Evolutionary conservation across 495 filamentous ascomycete species (phyloP).

Genomic region (Tirmania nivea): DNA sequence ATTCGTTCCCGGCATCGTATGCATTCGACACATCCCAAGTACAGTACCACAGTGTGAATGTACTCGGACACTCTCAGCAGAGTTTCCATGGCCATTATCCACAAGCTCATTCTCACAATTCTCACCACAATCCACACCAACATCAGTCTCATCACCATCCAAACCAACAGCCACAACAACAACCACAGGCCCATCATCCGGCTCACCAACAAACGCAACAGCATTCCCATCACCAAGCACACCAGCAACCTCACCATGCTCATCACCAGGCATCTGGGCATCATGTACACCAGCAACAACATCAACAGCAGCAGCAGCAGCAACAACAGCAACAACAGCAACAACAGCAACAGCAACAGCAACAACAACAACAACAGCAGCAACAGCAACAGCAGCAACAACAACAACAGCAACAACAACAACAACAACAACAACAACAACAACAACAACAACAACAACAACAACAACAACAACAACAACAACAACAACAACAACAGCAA

Average conservation of each 20-base stretch:
- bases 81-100: constrained; percentile 25
- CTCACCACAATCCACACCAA: background rate
- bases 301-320: background rate
- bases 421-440: constrained; percentile 3
- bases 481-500: constrained; percentile 1
- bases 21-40: constrained; percentile 17
- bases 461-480: background rate
- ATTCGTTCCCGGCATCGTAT: constrained; percentile 17
- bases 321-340: background rate
- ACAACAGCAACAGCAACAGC: constrained; percentile 4
- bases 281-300: background rate
- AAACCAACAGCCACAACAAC: constrained; percentile 3
- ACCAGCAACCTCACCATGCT: background rate
- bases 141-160: constrained; percentile 8
- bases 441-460: constrained; percentile 2
- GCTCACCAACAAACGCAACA: constrained; percentile 13
- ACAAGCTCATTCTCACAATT: constrained; percentile 35
- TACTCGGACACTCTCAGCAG: constrained; percentile 15
- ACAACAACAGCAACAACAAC: background rate
- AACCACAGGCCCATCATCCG: constrained; percentile 7
- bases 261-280: background rate
- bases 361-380: background rate
- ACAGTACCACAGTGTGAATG: constrained; percentile 15
- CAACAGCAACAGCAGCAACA: constrained; percentile 2
- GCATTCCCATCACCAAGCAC: background rate